Conservation (phyloP, 2,329 filamentous ascomycete genomes). For the Sclerotinia minor region DNA sequence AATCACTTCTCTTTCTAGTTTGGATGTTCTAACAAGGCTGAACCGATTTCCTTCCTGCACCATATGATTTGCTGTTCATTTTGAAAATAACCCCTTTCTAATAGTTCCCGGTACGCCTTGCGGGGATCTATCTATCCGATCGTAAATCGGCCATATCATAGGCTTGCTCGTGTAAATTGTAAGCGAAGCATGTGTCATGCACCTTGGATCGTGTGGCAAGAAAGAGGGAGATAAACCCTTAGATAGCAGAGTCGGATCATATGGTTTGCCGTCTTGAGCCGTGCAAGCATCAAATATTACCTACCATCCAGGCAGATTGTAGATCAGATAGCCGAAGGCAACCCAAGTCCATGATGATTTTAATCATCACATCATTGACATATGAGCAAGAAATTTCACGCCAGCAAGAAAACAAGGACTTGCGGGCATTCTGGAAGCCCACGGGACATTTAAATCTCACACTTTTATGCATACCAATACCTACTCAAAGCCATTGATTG, state of each 20-base stretch:
- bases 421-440: background rate
- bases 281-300: background rate
- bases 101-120: too few relatives aligned
- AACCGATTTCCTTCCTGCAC: background rate
- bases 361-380: background rate
- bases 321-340: background rate
- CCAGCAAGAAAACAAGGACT: too few relatives aligned
- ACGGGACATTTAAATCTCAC: background rate
- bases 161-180: slow-evolving; percentile 4
- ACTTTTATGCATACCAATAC: background rate
- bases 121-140: background rate
- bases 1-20: background rate
- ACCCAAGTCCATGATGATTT: background rate
- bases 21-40: background rate
- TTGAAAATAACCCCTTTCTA: background rate
- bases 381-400: background rate
- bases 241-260: background rate
- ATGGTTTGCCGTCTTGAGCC: background rate
- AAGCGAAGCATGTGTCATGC: background rate
- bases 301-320: background rate
- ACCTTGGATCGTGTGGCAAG: background rate
- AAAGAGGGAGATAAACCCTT: background rate
- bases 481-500: background rate
- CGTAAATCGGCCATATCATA: background rate
- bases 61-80: background rate